These are phyloP conservation scores for Glebionis coronaria DNA, from an alignment of 129 eudicot species.

Conservation along the genomic window DNA sequence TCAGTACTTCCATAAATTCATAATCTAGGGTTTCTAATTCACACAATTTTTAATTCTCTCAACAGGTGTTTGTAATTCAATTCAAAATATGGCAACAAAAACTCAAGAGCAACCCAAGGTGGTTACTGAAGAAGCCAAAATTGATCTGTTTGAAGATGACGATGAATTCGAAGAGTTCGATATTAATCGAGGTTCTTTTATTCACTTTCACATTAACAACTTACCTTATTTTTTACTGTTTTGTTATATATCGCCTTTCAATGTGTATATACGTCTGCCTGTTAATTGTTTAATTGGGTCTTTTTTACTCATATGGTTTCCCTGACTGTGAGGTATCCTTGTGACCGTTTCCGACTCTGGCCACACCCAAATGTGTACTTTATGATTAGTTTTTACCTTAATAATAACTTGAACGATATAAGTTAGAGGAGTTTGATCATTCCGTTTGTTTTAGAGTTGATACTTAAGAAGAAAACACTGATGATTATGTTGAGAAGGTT, in stretches of 20 bases:
- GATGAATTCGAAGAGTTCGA: slow-evolving; percentile 24
- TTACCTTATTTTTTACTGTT: neutral
- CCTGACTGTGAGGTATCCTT: too few relatives aligned
- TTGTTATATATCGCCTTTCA: neutral
- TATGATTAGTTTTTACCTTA: too few relatives aligned
- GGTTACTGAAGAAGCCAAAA: slow-evolving; percentile 15
- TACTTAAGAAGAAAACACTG: neutral
- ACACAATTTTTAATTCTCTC: neutral
- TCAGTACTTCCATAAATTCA: neutral
- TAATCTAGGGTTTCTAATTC: slow-evolving; percentile 8
- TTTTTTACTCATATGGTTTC: too few relatives aligned
- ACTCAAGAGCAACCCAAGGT: slow-evolving; percentile 15
- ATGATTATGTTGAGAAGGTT: neutral
- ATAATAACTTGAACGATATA: too few relatives aligned
- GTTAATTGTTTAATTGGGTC: neutral
- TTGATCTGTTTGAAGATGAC: slow-evolving; percentile 22
- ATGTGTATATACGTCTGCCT: neutral
- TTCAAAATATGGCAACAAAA: slow-evolving; percentile 10
- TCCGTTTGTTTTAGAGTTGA: too few relatives aligned
- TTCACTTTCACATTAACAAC: slow-evolving; percentile 5
- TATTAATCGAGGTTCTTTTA: slow-evolving; percentile 15
- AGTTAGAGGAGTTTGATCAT: too few relatives aligned
- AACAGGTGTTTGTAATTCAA: slow-evolving; percentile 3
- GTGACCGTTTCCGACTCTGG: too few relatives aligned
- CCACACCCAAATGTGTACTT: too few relatives aligned